These are phyloP conservation scores for Tarenaya hassleriana DNA, from an alignment of 345 rosid species.

Conservation along the genomic window DNA sequence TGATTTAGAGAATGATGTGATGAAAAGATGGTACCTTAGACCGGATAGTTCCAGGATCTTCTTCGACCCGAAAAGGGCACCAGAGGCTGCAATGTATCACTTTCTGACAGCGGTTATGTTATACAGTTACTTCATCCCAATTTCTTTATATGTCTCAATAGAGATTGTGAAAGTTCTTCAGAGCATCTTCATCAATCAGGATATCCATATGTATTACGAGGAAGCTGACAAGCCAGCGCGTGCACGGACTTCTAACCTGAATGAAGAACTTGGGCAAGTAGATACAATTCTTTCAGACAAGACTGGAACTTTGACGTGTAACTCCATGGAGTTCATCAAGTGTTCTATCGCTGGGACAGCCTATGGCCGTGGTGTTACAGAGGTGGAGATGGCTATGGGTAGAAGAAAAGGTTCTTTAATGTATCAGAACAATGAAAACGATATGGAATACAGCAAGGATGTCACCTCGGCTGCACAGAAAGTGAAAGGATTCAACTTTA, in stretches of 20 bases:
- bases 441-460: constrained; percentile 16
- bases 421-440: constrained; percentile 26
- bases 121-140: constrained; percentile 73
- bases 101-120: constrained; percentile 72
- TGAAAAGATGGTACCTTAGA: constrained; percentile 84
- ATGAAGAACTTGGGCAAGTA: constrained; percentile 96
- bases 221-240: constrained; percentile 79
- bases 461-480: constrained; percentile 26
- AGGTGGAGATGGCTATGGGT: constrained; percentile 66
- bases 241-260: constrained; percentile 92
- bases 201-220: constrained; percentile 78
- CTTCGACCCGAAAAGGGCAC: constrained; percentile 53
- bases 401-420: constrained; percentile 47
- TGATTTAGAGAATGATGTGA: constrained; percentile 48
- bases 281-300: constrained; percentile 89
- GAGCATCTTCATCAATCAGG: constrained; percentile 79
- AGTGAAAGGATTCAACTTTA: constrained; percentile 83
- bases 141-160: constrained; percentile 87
- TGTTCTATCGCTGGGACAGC: constrained; percentile 86
- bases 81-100: constrained; percentile 54
- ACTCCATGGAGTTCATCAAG: constrained; percentile 97
- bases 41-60: constrained; percentile 50
- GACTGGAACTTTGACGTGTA: constrained; percentile 96
- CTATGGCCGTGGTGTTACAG: constrained; percentile 78
- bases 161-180: constrained; percentile 92